These are phyloP conservation scores for Fagopyrum homotropicum DNA, from an alignment of 148 eudicot species.

Conservation along the genomic window DNA sequence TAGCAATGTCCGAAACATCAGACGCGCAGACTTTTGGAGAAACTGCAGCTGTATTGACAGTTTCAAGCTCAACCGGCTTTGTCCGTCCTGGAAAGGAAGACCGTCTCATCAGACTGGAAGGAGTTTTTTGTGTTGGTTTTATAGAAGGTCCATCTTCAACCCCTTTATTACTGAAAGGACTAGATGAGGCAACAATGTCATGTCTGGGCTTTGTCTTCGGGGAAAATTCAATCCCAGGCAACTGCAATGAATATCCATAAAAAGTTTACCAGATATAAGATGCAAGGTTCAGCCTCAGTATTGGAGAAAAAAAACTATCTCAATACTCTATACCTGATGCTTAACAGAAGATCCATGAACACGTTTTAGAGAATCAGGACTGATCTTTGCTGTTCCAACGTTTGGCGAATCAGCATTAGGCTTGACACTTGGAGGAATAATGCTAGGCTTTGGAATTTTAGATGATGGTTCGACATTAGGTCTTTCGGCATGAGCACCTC, in stretches of 20 bases:
- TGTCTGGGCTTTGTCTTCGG: conserved; percentile 66
- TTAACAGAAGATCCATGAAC: conserved; percentile 53
- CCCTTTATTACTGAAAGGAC: conserved; percentile 28
- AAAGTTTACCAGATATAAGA: conserved; percentile 6
- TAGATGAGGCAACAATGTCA: conserved; percentile 47
- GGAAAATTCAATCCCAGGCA: conserved; percentile 46
- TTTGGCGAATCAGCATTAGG: conserved; percentile 36
- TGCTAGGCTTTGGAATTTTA: conserved; percentile 50
- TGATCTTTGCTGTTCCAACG: conserved; percentile 35
- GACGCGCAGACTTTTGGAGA: conserved; percentile 26
- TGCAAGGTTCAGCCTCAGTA: too few relatives aligned
- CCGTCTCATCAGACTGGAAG: conserved; percentile 40
- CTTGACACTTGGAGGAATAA: conserved; percentile 57
- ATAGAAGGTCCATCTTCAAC: conserved; percentile 49
- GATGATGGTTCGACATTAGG: conserved; percentile 47
- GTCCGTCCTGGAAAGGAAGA: conserved; percentile 58
- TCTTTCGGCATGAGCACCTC: conserved; percentile 30
- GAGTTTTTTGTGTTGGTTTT: conserved; percentile 64
- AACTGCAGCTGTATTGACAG: conserved; percentile 27
- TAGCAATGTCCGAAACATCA: conserved; percentile 35
- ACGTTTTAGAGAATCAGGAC: conserved; percentile 54
- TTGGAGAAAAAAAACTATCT: neutral
- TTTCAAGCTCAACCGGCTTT: conserved; percentile 37
- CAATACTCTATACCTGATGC: conserved; percentile 53
- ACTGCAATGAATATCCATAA: conserved; percentile 31